phyloP scores from a whole-genome alignment of 148 eudicot genomes.

The Rhododendron henanense region DNA sequence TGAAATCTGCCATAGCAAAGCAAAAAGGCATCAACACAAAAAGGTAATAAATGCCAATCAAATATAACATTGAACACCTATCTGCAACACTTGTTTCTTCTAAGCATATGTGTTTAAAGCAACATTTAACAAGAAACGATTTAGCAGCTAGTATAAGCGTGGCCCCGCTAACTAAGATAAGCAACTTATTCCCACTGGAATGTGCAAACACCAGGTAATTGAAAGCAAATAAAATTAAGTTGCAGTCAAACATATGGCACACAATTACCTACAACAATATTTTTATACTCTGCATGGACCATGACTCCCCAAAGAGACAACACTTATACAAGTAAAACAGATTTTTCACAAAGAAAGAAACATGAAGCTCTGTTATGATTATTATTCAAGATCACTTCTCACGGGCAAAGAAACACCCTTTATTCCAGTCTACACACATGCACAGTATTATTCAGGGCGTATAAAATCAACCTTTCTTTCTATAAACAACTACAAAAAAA shows the following conservation, averaged over 20 bases:
- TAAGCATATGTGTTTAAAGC: background rate
- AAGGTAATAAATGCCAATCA: background rate
- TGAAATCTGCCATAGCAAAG: constrained; percentile 8
- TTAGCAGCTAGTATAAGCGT: background rate
- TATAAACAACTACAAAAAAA: background rate
- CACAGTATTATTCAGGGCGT: background rate
- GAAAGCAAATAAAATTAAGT: background rate
- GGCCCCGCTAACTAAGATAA: background rate
- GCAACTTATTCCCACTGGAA: background rate
- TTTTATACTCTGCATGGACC: background rate
- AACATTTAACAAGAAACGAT: background rate
- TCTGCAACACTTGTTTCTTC: background rate
- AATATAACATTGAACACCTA: background rate
- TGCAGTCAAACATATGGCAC: background rate
- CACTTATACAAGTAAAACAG: background rate
- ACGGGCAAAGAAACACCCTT: background rate
- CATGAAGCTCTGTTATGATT: background rate
- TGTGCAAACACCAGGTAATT: background rate
- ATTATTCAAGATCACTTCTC: background rate
- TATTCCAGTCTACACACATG: background rate
- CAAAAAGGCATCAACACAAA: constrained; percentile 1
- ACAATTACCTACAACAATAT: background rate
- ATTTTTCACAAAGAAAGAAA: background rate
- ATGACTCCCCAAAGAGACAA: background rate
- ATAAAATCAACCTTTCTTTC: background rate